Evolutionary conservation across 208 protist species (phyloP), one percentile per base, ranked within the genome.

Genomic region (Crithidia sp.): DNA sequence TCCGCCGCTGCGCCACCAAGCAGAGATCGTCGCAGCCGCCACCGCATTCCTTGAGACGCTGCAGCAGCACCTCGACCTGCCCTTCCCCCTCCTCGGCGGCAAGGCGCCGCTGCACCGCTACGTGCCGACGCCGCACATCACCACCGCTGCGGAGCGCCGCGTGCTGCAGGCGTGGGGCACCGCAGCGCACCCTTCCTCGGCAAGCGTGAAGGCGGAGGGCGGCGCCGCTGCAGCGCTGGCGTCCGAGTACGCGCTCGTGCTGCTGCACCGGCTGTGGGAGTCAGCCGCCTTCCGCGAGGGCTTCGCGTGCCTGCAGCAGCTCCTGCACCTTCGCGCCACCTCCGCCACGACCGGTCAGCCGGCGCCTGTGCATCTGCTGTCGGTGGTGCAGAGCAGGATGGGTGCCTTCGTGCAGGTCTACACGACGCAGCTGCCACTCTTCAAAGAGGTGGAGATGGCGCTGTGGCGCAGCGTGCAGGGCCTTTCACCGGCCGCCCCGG

Each of bases 111-210:
- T 93, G 36, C 66, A 83, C 39, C 73, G 67, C 45, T 80, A 86
- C 70, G 74, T 86, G 19, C 76, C 84, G 12, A 68, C 64, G 37
- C 86, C 87, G 28, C 87, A 89, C 69, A 89, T 94, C 47, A 94
- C 92, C 10, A 92, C 86, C 17, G 41, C 77, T 7, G 92, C 93
- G 62, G 92, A 96, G 71, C 89, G 89, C n/a, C 62, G 64, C n/a
- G 58, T 84, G 16, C 68, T 90, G 37, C 53, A 76, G 52, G 58
- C 52, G 45, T 92, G 82, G 82, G 67, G 50, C 36, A 52, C 40
- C 40, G 74, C 70, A 0, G 65, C 73, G 6, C 13, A n/a, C 37
- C 17, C 53, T 5, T 56, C 65, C 28, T 60, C 68, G 8, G n/a
- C 55, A 6, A 39, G 69, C 40, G 78, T 61, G 54, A 78, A 71